A percentile compares a stretch with the other conserved stretches of the same genome.
These are phyloP conservation scores for Cytospora chrysosperma DNA, from an alignment of 2,329 filamentous ascomycete genomes.

Conservation along the genomic window DNA sequence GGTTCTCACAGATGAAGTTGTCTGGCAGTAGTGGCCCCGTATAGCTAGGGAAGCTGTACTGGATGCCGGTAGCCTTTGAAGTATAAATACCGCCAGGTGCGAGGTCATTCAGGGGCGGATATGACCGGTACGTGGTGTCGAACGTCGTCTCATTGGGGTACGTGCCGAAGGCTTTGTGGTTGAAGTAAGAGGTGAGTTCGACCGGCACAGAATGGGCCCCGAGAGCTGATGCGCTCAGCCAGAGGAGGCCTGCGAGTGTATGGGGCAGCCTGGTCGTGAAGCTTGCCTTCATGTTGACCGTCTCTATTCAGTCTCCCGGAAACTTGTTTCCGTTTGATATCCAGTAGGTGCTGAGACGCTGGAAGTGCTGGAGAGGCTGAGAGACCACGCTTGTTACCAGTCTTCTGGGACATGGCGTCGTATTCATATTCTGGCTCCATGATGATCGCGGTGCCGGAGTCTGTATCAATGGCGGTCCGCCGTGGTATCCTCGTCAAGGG, in stretches of 20 bases:
- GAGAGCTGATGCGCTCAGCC: slow-evolving; percentile 1
- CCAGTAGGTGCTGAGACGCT: not conserved
- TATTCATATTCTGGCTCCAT: slow-evolving; percentile 9
- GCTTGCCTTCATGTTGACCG: not conserved
- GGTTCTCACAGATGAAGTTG: slow-evolving; percentile 44
- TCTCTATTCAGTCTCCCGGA: not conserved
- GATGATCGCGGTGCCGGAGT: not conserved
- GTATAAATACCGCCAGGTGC: slow-evolving; percentile 33
- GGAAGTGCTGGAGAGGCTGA: not conserved
- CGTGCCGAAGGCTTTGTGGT: slow-evolving; percentile 48
- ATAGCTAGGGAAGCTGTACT: slow-evolving; percentile 44
- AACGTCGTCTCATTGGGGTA: slow-evolving; percentile 47
- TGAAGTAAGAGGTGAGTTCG: slow-evolving; percentile 39
- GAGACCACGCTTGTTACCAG: not conserved
- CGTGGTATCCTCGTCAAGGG: not conserved
- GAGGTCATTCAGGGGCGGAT: slow-evolving; percentile 36
- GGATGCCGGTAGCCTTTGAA: slow-evolving; percentile 41
- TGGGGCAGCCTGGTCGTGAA: not conserved
- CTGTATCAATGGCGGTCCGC: slow-evolving; percentile 4
- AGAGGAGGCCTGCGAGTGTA: not conserved
- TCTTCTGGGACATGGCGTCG: not conserved
- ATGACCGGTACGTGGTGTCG: slow-evolving; percentile 40
- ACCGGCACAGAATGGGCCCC: slow-evolving; percentile 31
- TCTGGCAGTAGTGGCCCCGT: slow-evolving; percentile 35
- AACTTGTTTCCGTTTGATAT: not conserved